Conservation (phyloP, 805 yeast species). For the Cyberlindnera xishuangbannaensis region DNA sequence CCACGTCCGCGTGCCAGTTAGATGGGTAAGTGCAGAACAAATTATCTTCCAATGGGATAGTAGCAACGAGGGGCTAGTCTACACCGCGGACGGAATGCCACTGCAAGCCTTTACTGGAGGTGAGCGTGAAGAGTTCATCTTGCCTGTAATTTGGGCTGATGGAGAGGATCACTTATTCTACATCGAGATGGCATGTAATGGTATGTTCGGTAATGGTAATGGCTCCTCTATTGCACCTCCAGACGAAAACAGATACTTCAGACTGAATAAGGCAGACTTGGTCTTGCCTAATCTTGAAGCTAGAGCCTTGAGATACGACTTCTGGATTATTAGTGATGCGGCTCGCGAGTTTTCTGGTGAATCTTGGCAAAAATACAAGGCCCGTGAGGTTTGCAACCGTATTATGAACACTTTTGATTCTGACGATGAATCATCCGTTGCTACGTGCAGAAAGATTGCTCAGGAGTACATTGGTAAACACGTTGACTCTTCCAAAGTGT, state of each 20-base stretch:
- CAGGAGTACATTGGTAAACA: slow-evolving; percentile 56
- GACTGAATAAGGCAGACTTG: slow-evolving; percentile 64
- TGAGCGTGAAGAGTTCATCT: slow-evolving; percentile 66
- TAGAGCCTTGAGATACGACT: slow-evolving; percentile 70
- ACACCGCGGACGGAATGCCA: slow-evolving; percentile 59
- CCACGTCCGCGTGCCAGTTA: slow-evolving; percentile 53
- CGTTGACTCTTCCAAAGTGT: slow-evolving; percentile 62
- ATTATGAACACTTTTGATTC: slow-evolving; percentile 85
- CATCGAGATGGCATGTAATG: slow-evolving; percentile 88
- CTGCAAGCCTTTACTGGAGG: slow-evolving; percentile 83
- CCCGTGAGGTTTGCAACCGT: slow-evolving; percentile 70
- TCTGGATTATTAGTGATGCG: slow-evolving; percentile 85
- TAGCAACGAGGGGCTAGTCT: slow-evolving; percentile 79
- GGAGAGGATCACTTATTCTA: slow-evolving; percentile 60
- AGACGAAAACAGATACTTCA: slow-evolving; percentile 66
- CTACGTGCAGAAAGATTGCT: slow-evolving; percentile 63
- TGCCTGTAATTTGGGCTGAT: slow-evolving; percentile 53
- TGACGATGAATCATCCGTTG: slow-evolving; percentile 49
- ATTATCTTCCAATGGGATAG: slow-evolving; percentile 81
- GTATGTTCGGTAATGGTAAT: slow-evolving; percentile 80
- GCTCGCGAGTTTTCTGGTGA: slow-evolving; percentile 77
- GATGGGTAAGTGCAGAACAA: slow-evolving; percentile 37
- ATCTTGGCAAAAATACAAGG: slow-evolving; percentile 78
- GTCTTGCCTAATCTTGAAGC: slow-evolving; percentile 80
- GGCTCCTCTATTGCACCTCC: slow-evolving; percentile 62